Conservation (phyloP, 2,329 filamentous ascomycete genomes). For the Elsinoe necatrix region DNA sequence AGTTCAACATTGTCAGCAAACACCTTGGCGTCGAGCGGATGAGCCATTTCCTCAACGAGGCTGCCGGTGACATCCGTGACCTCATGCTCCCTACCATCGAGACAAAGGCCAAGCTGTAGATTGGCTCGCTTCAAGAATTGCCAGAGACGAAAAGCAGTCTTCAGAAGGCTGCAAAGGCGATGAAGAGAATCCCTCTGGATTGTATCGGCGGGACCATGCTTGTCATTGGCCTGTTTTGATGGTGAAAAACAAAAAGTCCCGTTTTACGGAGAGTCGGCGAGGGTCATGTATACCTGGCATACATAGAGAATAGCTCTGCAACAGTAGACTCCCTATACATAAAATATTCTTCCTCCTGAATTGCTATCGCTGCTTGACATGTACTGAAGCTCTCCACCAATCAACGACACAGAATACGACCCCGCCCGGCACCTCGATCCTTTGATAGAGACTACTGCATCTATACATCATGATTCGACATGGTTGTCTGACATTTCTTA, state of each 20-base stretch:
- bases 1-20: slow-evolving; percentile 98
- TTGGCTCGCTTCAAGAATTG: background rate
- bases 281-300: slow-evolving; percentile 1
- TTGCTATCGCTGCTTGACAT: background rate
- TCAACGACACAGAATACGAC: background rate
- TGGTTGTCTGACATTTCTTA: slow-evolving; percentile 3
- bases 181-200: background rate
- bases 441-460: background rate
- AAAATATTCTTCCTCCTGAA: background rate
- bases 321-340: slow-evolving; percentile 1
- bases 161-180: background rate
- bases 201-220: background rate
- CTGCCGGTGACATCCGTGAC: slow-evolving; percentile 80
- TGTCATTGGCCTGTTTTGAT: slow-evolving; percentile 6
- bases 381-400: background rate
- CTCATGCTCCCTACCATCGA: slow-evolving; percentile 73
- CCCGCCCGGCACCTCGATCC: slow-evolving; percentile 5
- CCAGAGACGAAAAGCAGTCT: background rate
- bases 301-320: background rate
- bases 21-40: slow-evolving; percentile 81
- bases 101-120: slow-evolving; percentile 77
- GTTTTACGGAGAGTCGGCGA: background rate
- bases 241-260: background rate
- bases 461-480: background rate
- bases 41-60: slow-evolving; percentile 94